Base-by-base conservation (phyloP, 192 early-diverging fungal genomes). In the Umbelopsis isabellina region DNA sequence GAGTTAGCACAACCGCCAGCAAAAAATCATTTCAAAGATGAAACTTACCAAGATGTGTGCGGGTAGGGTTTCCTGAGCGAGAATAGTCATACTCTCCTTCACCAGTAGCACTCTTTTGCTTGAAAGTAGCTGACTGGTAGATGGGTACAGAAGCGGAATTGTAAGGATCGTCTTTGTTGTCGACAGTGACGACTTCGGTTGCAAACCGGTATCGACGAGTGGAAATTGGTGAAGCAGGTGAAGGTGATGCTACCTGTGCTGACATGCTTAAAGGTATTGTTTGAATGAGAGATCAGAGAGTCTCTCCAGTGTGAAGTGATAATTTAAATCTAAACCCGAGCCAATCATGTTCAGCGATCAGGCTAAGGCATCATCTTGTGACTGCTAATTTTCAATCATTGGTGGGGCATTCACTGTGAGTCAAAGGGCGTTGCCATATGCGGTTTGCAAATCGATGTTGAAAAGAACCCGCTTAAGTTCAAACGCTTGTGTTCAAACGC, bases 61-160 rank as follows among this genome's bases (percentile, higher is more conserved):
- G 84, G n/a, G 97, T 99, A 6, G 97, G 97, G 80, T 99, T 99
- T 15, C 97, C 96, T n/a, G 90, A 92, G 51, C 97, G 87, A 48
- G 94, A 90, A 79, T 99, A 99, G 83, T 99, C 97, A 75, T 93
- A 99, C 64, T 95, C 93, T 15, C 94, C 96, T 72, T 88, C 89
- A 46, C 91, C 93, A 20, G 85, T 85, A 7, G 91, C 94, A 21
- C 82, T 78, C n/a, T 75, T 76, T 78, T 97, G 95, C 82, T 96
- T 97, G 82, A 99, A 99, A 0, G 97, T 99, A 13, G 97, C 97
- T 0, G 96, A 92, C 71, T 97, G 96, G 85, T 99, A 99, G 72
- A 99, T 95, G n/a, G 97, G 97, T 50, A 95, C 89, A 8, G 93
- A 94, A 22, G 92, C 86, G 11, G 96, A 87, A 81, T 94, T 91